Percentiles rank a stretch among this genome's conserved stretches.
These are phyloP conservation scores for Diaporthe citrichinensis DNA, from an alignment of 2,329 filamentous ascomycete species.

Conservation along the genomic window DNA sequence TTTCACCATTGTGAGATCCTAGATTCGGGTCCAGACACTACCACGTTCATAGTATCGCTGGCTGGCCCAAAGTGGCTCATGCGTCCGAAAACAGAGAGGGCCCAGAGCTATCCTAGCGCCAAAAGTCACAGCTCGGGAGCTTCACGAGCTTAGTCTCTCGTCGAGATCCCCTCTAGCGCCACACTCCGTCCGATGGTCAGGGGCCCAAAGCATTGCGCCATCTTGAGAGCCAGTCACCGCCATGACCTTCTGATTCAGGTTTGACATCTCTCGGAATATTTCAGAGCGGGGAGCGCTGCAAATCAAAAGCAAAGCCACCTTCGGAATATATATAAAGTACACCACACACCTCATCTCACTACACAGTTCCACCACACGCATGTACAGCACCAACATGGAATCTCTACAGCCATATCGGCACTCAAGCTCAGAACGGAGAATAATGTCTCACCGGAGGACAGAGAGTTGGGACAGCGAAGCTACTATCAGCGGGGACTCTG, in stretches of 20 bases:
- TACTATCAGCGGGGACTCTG: constrained; percentile 16
- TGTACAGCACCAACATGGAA: neutral
- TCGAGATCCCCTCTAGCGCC: constrained; percentile 24
- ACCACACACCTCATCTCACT: neutral
- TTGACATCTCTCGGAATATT: neutral
- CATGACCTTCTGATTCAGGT: neutral
- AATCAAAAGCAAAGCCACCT: neutral
- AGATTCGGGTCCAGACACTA: neutral
- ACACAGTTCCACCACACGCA: neutral
- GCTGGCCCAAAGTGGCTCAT: neutral
- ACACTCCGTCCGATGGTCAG: constrained; percentile 35
- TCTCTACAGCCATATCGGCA: neutral
- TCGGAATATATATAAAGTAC: neutral
- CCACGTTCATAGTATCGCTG: neutral
- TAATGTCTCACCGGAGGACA: constrained; percentile 13
- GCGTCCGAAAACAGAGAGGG: constrained; percentile 1
- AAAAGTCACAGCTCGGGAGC: constrained; percentile 18
- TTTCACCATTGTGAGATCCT: neutral
- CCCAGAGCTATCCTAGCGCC: constrained; percentile 21
- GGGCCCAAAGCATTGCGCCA: constrained; percentile 9
- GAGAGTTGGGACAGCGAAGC: constrained; percentile 37
- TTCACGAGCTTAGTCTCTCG: constrained; percentile 14
- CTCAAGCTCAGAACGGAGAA: neutral
- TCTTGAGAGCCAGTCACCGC: neutral
- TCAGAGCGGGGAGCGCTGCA: neutral